Percentiles rank a stretch among this genome's conserved stretches.
Conservation (phyloP, 345 rosid species). For the Eucalyptus cloeziana region DNA sequence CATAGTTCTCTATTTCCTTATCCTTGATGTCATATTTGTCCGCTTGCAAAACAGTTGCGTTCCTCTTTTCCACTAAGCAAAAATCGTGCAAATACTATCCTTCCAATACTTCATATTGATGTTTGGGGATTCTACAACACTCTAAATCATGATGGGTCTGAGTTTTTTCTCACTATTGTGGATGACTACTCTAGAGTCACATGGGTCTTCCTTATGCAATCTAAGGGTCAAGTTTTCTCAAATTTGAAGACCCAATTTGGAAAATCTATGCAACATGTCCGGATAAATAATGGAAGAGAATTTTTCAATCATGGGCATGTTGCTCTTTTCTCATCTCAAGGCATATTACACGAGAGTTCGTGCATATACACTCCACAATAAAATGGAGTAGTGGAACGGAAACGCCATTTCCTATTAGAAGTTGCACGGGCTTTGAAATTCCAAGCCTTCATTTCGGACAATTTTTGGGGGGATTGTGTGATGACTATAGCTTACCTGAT, state of each 20-base stretch:
- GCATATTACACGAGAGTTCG: background rate
- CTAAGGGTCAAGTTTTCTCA: background rate
- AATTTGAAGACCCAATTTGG: background rate
- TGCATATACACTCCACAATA: background rate
- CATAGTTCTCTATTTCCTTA: background rate
- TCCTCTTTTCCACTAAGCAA: background rate
- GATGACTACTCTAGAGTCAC: background rate
- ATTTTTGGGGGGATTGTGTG: background rate
- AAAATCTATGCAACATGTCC: background rate
- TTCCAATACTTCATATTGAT: background rate
- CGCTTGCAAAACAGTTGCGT: background rate
- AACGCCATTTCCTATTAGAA: background rate
- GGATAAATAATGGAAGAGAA: background rate
- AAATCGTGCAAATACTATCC: background rate
- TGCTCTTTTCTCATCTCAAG: background rate
- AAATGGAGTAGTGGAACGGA: background rate
- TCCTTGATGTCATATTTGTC: background rate
- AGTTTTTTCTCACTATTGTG: background rate
- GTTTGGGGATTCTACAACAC: background rate
- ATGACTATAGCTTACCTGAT: background rate
- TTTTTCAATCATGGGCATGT: background rate
- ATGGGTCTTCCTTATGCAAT: background rate
- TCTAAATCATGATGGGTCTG: background rate
- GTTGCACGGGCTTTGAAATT: background rate
- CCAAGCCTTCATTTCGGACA: background rate